Conservation (phyloP, 2,329 filamentous ascomycete genomes). For the Cladosporium sp. region DNA sequence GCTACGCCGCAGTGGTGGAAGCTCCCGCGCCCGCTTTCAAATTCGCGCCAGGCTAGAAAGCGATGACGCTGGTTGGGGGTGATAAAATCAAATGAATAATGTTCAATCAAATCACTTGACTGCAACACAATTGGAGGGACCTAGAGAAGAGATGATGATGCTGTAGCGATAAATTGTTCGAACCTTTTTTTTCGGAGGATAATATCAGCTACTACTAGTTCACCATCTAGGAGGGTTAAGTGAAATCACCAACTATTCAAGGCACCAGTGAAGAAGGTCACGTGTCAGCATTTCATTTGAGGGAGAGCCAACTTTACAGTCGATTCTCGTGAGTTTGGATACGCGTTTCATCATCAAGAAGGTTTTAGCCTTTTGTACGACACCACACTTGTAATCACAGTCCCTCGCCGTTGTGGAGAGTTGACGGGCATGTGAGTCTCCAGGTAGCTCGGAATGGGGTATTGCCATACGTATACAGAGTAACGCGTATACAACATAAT, state of each 20-base stretch:
- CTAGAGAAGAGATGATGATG: neutral
- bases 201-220: neutral
- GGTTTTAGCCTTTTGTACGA: too few relatives aligned
- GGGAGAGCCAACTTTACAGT: neutral
- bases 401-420: neutral
- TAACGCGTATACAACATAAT: neutral
- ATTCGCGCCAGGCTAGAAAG: neutral
- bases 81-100: neutral
- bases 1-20: slow-evolving; percentile 9
- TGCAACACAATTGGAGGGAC: neutral
- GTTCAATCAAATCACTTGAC: neutral
- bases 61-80: neutral
- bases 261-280: neutral
- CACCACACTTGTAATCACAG: neutral
- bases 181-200: neutral
- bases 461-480: neutral
- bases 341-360: neutral
- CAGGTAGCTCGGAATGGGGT: neutral
- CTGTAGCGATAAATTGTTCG: neutral
- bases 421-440: neutral
- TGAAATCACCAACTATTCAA: neutral
- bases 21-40: slow-evolving; percentile 8
- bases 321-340: neutral
- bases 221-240: neutral
- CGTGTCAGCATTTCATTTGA: neutral